Percentiles rank a stretch among this genome's conserved stretches.
These are phyloP conservation scores for Lactarius akahatsu DNA, from an alignment of 768 basidiomycete species.

Conservation along the genomic window DNA sequence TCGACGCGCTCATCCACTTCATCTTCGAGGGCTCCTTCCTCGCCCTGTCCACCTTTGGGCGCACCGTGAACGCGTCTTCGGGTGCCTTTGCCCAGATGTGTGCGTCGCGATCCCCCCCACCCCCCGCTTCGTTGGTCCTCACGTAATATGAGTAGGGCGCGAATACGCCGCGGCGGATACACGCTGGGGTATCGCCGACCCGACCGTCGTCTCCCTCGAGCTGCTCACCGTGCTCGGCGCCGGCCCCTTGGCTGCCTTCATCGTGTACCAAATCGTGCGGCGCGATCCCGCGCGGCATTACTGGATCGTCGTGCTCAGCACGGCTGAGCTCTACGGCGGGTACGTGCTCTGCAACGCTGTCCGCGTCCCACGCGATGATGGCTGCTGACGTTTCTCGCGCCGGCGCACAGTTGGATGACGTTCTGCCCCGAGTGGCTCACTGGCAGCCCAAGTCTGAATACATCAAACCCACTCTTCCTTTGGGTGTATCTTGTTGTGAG, in stretches of 20 bases:
- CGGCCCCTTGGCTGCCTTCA: constrained; percentile 71
- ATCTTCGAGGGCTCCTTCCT: constrained; percentile 79
- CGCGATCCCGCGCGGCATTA: constrained; percentile 68
- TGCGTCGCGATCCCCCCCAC: constrained; percentile 41
- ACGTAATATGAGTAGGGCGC: constrained; percentile 50
- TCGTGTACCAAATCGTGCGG: constrained; percentile 61
- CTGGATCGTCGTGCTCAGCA: constrained; percentile 78
- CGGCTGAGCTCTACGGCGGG: constrained; percentile 78
- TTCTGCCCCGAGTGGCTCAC: constrained; percentile 86
- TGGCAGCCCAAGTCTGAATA: constrained; percentile 69
- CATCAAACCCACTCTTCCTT: constrained; percentile 64
- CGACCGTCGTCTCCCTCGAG: constrained; percentile 80
- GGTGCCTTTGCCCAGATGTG: constrained; percentile 75
- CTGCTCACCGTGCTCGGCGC: constrained; percentile 78
- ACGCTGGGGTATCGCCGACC: constrained; percentile 79
- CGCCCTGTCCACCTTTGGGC: constrained; percentile 72
- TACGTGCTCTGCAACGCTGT: constrained; percentile 34
- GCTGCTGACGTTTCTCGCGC: no score
- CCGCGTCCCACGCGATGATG: no score
- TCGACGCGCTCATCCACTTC: constrained; percentile 80
- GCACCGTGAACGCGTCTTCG: constrained; percentile 64
- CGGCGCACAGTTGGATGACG: constrained; percentile 63
- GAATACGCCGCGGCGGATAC: constrained; percentile 80
- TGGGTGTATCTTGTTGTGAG: constrained; percentile 82
- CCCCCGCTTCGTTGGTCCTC: constrained; percentile 8